Conservation (phyloP, 2,329 filamentous ascomycete species). For the Cylindrodendrum hubeiense region DNA sequence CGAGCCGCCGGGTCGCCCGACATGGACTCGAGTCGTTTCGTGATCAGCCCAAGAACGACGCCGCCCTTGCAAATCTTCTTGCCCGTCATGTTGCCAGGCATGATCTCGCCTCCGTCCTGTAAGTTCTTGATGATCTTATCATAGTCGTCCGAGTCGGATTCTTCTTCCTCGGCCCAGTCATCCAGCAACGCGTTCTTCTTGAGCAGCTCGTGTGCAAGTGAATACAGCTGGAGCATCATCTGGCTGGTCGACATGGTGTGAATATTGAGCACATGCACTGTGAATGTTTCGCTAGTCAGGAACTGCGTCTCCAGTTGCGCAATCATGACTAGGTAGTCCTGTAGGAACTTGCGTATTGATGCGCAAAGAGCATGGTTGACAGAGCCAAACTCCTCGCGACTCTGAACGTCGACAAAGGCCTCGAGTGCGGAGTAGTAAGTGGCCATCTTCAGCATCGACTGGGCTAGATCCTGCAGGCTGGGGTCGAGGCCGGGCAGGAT, state of each 20-base stretch:
- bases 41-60: constrained; percentile 89
- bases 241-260: constrained; percentile 92
- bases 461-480: constrained; percentile 87
- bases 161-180: constrained; percentile 79
- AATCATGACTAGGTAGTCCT: constrained; percentile 93
- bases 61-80: constrained; percentile 98
- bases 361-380: constrained; percentile 97
- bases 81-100: constrained; percentile 81
- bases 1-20: constrained; percentile 93
- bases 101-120: constrained; percentile 85
- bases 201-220: constrained; percentile 86
- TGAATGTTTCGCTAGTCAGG: constrained; percentile 89
- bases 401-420: constrained; percentile 94
- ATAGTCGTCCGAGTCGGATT: constrained; percentile 84
- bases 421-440: constrained; percentile 93
- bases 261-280: constrained; percentile 91
- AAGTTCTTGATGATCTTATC: constrained; percentile 94
- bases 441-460: constrained; percentile 92
- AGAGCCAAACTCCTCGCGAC: constrained; percentile 89
- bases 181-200: constrained; percentile 90
- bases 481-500: constrained; percentile 89
- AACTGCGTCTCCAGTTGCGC: constrained; percentile 95
- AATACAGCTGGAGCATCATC: constrained; percentile 91
- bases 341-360: constrained; percentile 90
- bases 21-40: constrained; percentile 86